These are phyloP conservation scores for Yarrowia keelungensis DNA, from an alignment of 805 yeast genomes.

Conservation along the genomic window DNA sequence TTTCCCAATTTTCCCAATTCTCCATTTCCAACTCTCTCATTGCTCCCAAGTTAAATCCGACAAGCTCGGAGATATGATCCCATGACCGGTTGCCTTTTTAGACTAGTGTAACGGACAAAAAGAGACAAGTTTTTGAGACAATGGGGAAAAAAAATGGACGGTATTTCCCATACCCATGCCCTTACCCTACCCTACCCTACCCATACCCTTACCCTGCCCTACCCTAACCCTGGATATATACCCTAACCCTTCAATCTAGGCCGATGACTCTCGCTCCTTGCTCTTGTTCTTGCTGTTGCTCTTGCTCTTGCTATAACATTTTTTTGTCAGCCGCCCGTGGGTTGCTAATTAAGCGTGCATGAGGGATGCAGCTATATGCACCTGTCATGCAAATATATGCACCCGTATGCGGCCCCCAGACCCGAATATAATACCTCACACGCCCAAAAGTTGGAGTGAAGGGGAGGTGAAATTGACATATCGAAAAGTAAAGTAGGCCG, in stretches of 20 bases:
- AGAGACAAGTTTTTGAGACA: too few relatives aligned
- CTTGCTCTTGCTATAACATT: not conserved
- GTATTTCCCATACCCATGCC: too few relatives aligned
- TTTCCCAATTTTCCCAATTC: too few relatives aligned
- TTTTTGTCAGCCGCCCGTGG: not conserved
- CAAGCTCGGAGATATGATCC: slow-evolving; percentile 32
- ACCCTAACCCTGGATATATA: too few relatives aligned
- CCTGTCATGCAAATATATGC: slow-evolving; percentile 18
- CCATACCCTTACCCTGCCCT: too few relatives aligned
- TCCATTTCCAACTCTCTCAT: too few relatives aligned
- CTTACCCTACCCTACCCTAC: too few relatives aligned
- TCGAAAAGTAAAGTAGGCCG: too few relatives aligned
- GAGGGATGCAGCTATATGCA: slow-evolving; percentile 2
- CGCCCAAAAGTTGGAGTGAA: not conserved
- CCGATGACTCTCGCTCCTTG: not conserved
- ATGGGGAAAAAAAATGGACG: too few relatives aligned
- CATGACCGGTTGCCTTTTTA: slow-evolving; percentile 7
- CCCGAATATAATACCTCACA: slow-evolving; percentile 16
- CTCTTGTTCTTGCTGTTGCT: too few relatives aligned
- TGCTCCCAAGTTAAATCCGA: slow-evolving; percentile 10
- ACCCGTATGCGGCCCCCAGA: not conserved
- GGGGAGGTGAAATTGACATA: too few relatives aligned
- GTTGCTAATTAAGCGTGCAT: slow-evolving; percentile 12
- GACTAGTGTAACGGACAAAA: not conserved
- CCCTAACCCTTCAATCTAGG: too few relatives aligned